A percentile compares a stretch with the other conserved stretches of the same genome.
Conservation (phyloP, 768 basidiomycete genomes). For the Porpolomopsis calyptriformis region DNA sequence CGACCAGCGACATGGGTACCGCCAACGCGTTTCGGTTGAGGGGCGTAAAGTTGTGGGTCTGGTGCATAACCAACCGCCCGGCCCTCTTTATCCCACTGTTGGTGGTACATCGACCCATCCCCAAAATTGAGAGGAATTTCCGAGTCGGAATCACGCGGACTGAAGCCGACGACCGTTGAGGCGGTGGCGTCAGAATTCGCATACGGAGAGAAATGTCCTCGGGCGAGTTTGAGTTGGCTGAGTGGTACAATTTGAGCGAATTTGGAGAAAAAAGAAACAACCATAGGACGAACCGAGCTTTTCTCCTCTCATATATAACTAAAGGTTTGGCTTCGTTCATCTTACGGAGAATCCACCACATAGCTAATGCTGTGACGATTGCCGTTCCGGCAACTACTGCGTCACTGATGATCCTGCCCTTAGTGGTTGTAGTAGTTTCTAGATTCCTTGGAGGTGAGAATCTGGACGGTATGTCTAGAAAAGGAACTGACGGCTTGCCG, state of each 20-base stretch:
- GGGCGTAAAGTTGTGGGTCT: slow-evolving; percentile 39
- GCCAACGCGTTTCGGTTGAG: slow-evolving; percentile 30
- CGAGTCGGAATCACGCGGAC: slow-evolving; percentile 27
- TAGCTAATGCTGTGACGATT: slow-evolving; percentile 61
- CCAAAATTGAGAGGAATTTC: slow-evolving; percentile 35
- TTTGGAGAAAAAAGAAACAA: neutral
- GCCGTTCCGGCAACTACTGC: slow-evolving; percentile 57
- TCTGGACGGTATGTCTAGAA: neutral
- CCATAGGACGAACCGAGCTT: slow-evolving; percentile 43
- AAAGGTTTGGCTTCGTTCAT: slow-evolving; percentile 60
- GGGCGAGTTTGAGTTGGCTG: slow-evolving; percentile 46
- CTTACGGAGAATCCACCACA: slow-evolving; percentile 72
- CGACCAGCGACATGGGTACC: neutral
- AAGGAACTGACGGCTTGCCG: slow-evolving; percentile 25
- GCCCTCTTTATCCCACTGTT: slow-evolving; percentile 44
- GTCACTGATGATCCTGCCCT: slow-evolving; percentile 58
- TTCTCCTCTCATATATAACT: slow-evolving; percentile 60
- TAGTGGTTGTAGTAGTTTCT: slow-evolving; percentile 28
- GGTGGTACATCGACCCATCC: slow-evolving; percentile 22
- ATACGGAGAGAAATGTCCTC: slow-evolving; percentile 14
- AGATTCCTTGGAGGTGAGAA: neutral
- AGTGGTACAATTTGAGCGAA: slow-evolving; percentile 3
- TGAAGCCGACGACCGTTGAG: slow-evolving; percentile 12
- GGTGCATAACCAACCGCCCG: slow-evolving; percentile 37
- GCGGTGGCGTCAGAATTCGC: neutral